phyloP scores from a whole-genome alignment of 73 alveolate genomes.

The Tetrahymena elliotti region DNA sequence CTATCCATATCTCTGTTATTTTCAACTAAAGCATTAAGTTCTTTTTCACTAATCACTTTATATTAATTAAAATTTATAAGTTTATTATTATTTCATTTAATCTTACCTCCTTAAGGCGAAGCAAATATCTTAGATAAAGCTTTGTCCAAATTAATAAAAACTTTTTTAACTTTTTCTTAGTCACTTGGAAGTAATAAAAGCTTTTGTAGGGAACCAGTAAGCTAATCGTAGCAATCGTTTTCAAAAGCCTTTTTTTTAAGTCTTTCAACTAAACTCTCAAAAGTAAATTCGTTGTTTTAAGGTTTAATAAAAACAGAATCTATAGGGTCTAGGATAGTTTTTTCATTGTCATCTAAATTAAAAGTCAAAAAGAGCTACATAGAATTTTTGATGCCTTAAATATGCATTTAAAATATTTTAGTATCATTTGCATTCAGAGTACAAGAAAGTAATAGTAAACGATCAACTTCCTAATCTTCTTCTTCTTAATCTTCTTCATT shows the following conservation, averaged over 20 bases:
- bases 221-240: background rate
- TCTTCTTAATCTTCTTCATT: background rate
- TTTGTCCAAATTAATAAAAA: background rate
- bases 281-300: background rate
- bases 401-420: background rate
- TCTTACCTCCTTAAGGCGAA: background rate
- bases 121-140: background rate
- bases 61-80: background rate
- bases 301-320: background rate
- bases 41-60: background rate
- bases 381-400: background rate
- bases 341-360: background rate
- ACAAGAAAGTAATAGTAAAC: background rate
- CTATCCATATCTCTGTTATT: background rate
- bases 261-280: background rate
- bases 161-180: background rate
- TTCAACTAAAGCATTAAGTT: background rate
- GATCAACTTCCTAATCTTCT: background rate
- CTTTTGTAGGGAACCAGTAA: background rate
- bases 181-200: background rate
- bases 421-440: background rate
- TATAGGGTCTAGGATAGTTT: background rate
- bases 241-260: background rate
- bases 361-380: background rate
- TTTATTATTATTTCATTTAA: background rate